Evolutionary conservation across 1,284 basidiomycete species (phyloP), one percentile per base, ranked within the genome.

Genomic region (Porodaedalea pini): DNA sequence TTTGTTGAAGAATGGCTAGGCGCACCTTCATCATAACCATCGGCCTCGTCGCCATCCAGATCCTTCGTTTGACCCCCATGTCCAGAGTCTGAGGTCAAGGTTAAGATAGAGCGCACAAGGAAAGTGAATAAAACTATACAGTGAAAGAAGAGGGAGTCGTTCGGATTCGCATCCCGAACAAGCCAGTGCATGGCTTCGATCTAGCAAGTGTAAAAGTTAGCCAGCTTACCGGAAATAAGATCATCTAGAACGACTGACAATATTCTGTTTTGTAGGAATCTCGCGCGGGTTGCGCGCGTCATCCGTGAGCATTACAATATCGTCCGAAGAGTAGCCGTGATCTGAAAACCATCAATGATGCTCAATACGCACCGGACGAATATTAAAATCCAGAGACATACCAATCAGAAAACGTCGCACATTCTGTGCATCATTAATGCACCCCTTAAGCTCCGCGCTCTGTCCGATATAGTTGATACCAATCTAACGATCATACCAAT

Each of bases 61-160:
- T 82, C 82, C 57, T 75, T 64, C 0, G 77, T 74, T 68, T 83
- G 80, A 6, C 81, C 82, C 37, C 82, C 82, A 60, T 85, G 83
- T 11, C 82, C 82, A 7, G 80, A 77, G 59, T 73, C 67, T 73
- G 62, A 61, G 62, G 54, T 48, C 7, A 13, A 13, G 15, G n/a
- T 4, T 4, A 32, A 34, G 25, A 54, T 32, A 17, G 27, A 19
- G 29, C 27, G 4, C 15, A n/a, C 21, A 11, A 17, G 17, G 47
- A 45, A 27, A 32, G 13, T 2, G 19, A 32, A 2, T 27, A 15
- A 25, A 10, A 3, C 68, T 85, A 57, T 63, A 91, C 91, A 96
- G 67, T 95, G 93, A 79, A 96, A 93, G 78, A 96, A 95, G 37
- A 96, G 75, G 0, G 92, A 86, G 66, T 96, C 94, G 64, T 95